These are phyloP conservation scores for Peronosclerospora sorghi DNA, from an alignment of 352 stramenopile species.

Conservation along the genomic window DNA sequence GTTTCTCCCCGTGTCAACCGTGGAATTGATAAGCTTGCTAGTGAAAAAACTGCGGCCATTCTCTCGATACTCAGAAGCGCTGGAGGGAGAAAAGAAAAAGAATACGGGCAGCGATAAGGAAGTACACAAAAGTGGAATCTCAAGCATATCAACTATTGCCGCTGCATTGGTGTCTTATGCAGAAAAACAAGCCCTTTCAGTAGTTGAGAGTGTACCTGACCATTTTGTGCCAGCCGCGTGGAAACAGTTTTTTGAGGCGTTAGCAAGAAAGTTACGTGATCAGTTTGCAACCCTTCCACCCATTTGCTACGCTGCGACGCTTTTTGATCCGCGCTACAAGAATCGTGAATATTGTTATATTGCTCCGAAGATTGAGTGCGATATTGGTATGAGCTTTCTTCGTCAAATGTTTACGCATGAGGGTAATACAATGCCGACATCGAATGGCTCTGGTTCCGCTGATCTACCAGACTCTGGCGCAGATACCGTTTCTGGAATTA, in stretches of 20 bases:
- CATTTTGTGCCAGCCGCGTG: constrained; percentile 33
- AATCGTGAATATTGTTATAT: constrained; percentile 73
- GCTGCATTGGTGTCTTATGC: constrained; percentile 55
- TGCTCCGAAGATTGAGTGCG: constrained; percentile 36
- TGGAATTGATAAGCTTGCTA: constrained; percentile 46
- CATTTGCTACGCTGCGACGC: constrained; percentile 55
- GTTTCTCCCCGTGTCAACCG: constrained; percentile 22
- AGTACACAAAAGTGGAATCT: constrained; percentile 58
- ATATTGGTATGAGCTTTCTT: constrained; percentile 42
- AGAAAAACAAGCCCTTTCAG: constrained; percentile 40
- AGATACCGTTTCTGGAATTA: constrained; percentile 13
- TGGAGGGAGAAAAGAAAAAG: constrained; percentile 65
- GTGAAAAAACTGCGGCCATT: constrained; percentile 73
- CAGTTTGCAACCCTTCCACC: constrained; percentile 41
- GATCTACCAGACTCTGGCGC: constrained; percentile 5
- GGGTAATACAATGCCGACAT: constrained; percentile 14
- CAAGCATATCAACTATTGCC: constrained; percentile 65
- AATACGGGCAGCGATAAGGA: constrained; percentile 70
- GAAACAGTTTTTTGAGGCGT: constrained; percentile 50
- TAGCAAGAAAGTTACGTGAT: constrained; percentile 41
- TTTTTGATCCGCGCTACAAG: constrained; percentile 76
- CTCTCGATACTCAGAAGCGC: constrained; percentile 54
- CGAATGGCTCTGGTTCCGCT: constrained; percentile 6
- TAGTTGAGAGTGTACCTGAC: constrained; percentile 15
- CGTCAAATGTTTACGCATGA: constrained; percentile 39